These are phyloP conservation scores for Pseudogymnoascus sp. DNA, from an alignment of 2,329 filamentous ascomycete genomes.

Conservation along the genomic window DNA sequence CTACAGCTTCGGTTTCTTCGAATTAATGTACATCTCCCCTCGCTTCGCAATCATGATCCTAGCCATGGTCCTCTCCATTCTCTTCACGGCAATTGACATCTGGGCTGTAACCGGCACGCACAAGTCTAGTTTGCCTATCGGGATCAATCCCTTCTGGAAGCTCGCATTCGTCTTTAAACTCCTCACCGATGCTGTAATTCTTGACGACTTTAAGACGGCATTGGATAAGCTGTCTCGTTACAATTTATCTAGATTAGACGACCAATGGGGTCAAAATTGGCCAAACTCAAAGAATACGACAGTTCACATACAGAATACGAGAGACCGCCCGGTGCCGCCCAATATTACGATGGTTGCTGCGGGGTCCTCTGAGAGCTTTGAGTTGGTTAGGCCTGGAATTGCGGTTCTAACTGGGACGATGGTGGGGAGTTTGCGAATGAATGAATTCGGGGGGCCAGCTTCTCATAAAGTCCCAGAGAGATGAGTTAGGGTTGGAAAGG, in stretches of 20 bases:
- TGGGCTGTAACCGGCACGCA: conserved; percentile 49
- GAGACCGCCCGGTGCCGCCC: background rate
- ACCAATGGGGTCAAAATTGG: background rate
- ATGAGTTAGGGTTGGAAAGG: background rate
- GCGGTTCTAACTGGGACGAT: background rate
- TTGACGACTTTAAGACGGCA: conserved; percentile 62
- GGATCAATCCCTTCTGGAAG: conserved; percentile 61
- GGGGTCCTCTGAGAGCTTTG: background rate
- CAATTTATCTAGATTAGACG: conserved; percentile 8
- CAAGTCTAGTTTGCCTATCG: conserved; percentile 25
- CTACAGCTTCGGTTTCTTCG: conserved; percentile 51
- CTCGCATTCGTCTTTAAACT: conserved; percentile 60
- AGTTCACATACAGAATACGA: background rate
- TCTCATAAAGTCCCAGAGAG: background rate
- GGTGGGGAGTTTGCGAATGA: background rate
- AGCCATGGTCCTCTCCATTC: conserved; percentile 53
- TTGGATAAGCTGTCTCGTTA: conserved; percentile 28
- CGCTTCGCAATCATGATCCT: conserved; percentile 56
- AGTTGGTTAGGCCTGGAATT: background rate
- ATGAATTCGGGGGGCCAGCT: background rate
- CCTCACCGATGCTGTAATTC: conserved; percentile 57
- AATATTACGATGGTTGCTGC: background rate
- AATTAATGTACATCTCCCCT: conserved; percentile 51
- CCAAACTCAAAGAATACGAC: background rate
- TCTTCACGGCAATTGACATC: conserved; percentile 56